Evolutionary conservation across 1,284 basidiomycete species (phyloP), one percentile per base, ranked within the genome.

Genomic region (Pterula multifida): DNA sequence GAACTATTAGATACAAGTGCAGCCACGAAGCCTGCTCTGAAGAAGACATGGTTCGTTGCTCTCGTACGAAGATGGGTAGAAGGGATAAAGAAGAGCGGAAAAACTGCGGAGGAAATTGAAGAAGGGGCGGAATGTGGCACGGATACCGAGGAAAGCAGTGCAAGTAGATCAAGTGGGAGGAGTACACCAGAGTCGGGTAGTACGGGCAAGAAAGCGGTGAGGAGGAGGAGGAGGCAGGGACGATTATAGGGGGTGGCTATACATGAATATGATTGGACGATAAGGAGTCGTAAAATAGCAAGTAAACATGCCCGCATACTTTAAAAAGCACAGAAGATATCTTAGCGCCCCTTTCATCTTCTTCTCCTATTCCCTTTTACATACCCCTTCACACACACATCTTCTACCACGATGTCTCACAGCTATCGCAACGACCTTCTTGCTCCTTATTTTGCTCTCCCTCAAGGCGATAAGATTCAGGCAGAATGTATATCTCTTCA

Each of bases 381-480:
- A 23, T 45, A 44, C 22, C 28, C 15, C 42, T 26, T 48, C 36
- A 46, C 51, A 22, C 25, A 28, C 26, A 19, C 46, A 26, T 48
- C 42, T 21, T 24, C 39, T 53, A 45, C 48, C 48, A 36, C 48
- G 23, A 55, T 32, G 47, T 48, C 15, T 25, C 23, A 26, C 47
- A 39, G 55, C 11, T 90, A 89, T 71, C 78, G 69, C 62, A 85
- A 85, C 65, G 90, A 90, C 60, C 81, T 94, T 59, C 82, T 94
- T 61, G 81, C 83, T 26, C 90, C 85, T 61, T 95, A 76, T 73
- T 86, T 94, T 61, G 76, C 80, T 54, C 83, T 95, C 55, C 72
- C 78, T 58, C 92, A 95, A 69, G 90, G 90, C 52, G 79, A 81
- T 21, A 86, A 88, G 65, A 63, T 95, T 65, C 92, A 95, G 75